Percentiles rank a stretch among this genome's conserved stretches.
Evolutionary conservation across 768 basidiomycete species (phyloP).

Genomic region (Punctularia strigosozonata): DNA sequence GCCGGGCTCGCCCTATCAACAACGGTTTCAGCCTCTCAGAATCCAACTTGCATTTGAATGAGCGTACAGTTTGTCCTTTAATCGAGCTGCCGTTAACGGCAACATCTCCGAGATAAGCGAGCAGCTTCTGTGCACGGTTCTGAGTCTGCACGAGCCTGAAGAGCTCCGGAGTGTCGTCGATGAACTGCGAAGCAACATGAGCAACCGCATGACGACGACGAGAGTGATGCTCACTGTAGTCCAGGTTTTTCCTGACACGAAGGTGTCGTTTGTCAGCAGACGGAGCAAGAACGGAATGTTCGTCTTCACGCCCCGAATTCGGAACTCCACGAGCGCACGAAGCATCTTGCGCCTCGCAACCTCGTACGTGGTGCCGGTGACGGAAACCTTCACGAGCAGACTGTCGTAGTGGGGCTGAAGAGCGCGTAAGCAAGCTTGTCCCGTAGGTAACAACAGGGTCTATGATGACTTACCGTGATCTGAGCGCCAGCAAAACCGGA

Average conservation of each 20-base stretch:
- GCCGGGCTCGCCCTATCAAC: slow-evolving; percentile 74
- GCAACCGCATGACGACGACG: not conserved
- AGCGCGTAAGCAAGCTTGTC: not conserved
- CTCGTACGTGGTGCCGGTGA: slow-evolving; percentile 95
- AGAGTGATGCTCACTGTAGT: slow-evolving; percentile 53
- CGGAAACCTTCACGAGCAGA: slow-evolving; percentile 90
- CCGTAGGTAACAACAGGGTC: not conserved
- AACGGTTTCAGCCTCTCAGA: slow-evolving; percentile 1
- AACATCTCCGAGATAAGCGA: slow-evolving; percentile 94
- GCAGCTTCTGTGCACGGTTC: slow-evolving; percentile 95
- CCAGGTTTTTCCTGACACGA: slow-evolving; percentile 96
- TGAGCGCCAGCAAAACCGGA: slow-evolving; percentile 98
- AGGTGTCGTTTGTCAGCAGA: slow-evolving; percentile 90
- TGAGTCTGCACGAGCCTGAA: slow-evolving; percentile 97
- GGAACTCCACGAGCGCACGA: slow-evolving; percentile 98
- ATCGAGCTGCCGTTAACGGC: slow-evolving; percentile 97
- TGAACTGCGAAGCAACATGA: slow-evolving; percentile 49
- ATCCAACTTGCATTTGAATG: not conserved
- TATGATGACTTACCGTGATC: slow-evolving; percentile 61
- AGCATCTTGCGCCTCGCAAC: slow-evolving; percentile 99
- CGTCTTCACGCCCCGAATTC: slow-evolving; percentile 99
- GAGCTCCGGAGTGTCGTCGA: slow-evolving; percentile 98
- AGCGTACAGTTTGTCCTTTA: slow-evolving; percentile 71
- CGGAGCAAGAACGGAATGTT: slow-evolving; percentile 99
- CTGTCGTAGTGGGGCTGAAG: slow-evolving; percentile 93